Evolutionary conservation across 2,329 filamentous ascomycete genomes (phyloP), one percentile per base, ranked within the genome.

Genomic region (Elsinoe necatrix): DNA sequence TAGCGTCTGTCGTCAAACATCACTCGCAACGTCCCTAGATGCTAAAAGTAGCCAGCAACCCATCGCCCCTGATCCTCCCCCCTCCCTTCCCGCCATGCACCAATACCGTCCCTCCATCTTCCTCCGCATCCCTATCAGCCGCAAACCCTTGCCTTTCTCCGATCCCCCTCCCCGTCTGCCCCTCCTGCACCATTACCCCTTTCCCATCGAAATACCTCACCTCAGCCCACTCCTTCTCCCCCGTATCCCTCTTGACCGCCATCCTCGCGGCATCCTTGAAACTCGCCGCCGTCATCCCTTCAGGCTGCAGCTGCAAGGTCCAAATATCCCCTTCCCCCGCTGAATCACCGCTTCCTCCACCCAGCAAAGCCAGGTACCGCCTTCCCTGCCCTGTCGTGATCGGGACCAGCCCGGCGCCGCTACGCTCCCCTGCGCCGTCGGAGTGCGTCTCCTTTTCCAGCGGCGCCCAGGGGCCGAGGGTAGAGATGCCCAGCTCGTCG

Each of bases 71-170:
- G 2, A 71, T 60, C 45, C 69, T 70, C 1, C 75, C 74, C 35
- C 67, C 69, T 61, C 75, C 74, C 2, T 73, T 59, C 0, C 79
- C 79, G n/a, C 79, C 79, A 78, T 78, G 81, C 11, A 79, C 61
- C 2, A 81, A 68, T 5, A 78, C 70, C 12, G 69, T 75, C 51
- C 72, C 74, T 2, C 73, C 76, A 59, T 75, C 74, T 3, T 75
- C 67, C 52, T 77, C 75, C 0, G 72, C 70, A 1, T 71, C 72
- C 50, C 66, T 70, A 6, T 68, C 66, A 2, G 67, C 66, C 1
- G 68, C 71, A 56, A 74, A 72, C 2, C 67, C 61, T 58, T 68
- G 59, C 67, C 77, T 47, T 58, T 70, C 58, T 65, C 78, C 66
- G 60, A 76, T 54, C 1, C 63, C 61, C 47, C 62, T 63, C 71